phyloP scores from a whole-genome alignment of 352 stramenopile genomes.

The Pythium pyrilobum region DNA sequence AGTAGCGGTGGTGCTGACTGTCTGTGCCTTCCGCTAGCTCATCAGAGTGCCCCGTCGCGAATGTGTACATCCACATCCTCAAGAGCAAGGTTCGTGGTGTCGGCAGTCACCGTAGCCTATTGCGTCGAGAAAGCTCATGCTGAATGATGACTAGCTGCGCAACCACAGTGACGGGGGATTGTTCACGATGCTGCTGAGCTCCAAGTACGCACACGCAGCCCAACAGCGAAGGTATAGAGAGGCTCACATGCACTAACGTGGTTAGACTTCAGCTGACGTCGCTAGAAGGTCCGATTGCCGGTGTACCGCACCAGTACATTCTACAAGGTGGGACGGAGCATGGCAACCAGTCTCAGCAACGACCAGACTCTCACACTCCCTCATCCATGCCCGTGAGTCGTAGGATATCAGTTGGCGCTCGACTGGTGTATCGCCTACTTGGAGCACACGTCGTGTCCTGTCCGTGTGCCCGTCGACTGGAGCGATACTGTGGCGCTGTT shows the following conservation, averaged over 20 bases:
- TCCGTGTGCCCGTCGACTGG: constrained; percentile 43
- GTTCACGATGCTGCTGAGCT: constrained; percentile 32
- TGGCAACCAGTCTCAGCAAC: too few species aligned
- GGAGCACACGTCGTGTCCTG: constrained; percentile 30
- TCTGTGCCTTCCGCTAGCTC: too few species aligned
- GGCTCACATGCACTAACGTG: too few species aligned
- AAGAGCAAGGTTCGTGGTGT: constrained; percentile 35
- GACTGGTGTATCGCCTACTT: constrained; percentile 48
- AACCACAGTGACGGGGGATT: constrained; percentile 39
- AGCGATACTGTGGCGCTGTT: constrained; percentile 27
- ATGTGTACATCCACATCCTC: constrained; percentile 54
- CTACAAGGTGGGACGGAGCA: constrained; percentile 11
- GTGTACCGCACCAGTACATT: neutral
- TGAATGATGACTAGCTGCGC: constrained; percentile 13
- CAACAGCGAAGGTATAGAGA: too few species aligned
- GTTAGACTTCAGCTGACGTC: constrained; percentile 3
- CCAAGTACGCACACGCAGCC: constrained; percentile 15
- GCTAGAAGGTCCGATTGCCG: neutral
- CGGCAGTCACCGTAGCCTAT: neutral
- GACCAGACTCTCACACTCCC: neutral
- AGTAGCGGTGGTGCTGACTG: too few species aligned
- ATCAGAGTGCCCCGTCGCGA: constrained; percentile 37
- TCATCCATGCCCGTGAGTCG: too few species aligned
- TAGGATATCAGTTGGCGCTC: constrained; percentile 42
- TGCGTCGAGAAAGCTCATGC: neutral